A percentile compares a stretch with the other conserved stretches of the same genome.
Conservation (phyloP, 2,329 filamentous ascomycete species). For the Fusarium ambrosium region DNA sequence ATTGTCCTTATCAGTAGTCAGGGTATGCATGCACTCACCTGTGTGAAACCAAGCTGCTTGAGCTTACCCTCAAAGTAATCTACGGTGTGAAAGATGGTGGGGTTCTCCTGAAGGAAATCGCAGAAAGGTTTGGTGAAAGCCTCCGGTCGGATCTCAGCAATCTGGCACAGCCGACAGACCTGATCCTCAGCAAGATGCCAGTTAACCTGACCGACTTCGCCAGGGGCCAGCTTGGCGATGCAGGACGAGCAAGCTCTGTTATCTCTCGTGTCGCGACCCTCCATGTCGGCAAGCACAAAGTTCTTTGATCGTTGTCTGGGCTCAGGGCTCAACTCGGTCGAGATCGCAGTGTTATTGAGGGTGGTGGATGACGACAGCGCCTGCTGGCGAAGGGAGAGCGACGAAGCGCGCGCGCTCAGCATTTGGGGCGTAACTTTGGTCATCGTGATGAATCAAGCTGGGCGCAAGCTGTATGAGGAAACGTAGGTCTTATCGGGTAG, state of each 20-base stretch:
- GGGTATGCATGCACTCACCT: constrained; percentile 60
- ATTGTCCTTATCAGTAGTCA: not conserved
- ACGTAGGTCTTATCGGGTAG: not conserved
- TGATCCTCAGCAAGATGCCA: constrained; percentile 46
- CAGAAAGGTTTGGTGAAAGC: constrained; percentile 87
- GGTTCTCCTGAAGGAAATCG: constrained; percentile 89
- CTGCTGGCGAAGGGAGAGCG: constrained; percentile 60
- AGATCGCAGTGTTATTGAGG: constrained; percentile 45
- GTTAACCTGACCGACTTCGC: constrained; percentile 50
- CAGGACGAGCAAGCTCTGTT: constrained; percentile 56
- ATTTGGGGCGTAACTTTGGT: constrained; percentile 61
- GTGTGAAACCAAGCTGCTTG: constrained; percentile 77
- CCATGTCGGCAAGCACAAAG: constrained; percentile 64
- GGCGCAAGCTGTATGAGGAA: constrained; percentile 18
- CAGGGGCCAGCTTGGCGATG: constrained; percentile 51
- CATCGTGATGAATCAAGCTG: constrained; percentile 51
- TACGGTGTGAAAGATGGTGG: constrained; percentile 93
- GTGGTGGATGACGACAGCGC: constrained; percentile 48
- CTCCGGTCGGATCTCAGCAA: constrained; percentile 64
- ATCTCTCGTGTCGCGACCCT: constrained; percentile 51
- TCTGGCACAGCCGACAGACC: constrained; percentile 54
- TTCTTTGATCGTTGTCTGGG: constrained; percentile 49
- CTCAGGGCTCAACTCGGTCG: constrained; percentile 38
- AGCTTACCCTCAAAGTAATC: constrained; percentile 82
- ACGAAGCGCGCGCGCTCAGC: constrained; percentile 59